Percentiles rank a stretch among this genome's conserved stretches.
Evolutionary conservation across 352 stramenopile species (phyloP).

Genomic region (Globisporangium ultimum): DNA sequence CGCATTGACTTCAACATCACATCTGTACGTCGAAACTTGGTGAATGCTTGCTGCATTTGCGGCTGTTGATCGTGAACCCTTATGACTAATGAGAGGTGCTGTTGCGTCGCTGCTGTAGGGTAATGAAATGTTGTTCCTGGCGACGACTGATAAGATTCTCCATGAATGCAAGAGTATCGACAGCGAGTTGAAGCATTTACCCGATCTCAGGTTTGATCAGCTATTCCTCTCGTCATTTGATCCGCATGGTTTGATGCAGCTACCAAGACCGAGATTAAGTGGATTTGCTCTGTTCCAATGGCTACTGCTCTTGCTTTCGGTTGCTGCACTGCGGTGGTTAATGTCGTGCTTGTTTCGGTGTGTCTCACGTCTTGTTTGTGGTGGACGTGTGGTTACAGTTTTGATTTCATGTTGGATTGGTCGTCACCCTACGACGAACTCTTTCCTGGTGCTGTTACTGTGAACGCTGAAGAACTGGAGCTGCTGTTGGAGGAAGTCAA

Average conservation of each 20-base stretch:
- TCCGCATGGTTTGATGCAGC: slow-evolving; percentile 15
- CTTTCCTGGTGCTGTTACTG: slow-evolving; percentile 34
- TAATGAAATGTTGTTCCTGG: slow-evolving; percentile 62
- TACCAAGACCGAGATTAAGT: slow-evolving; percentile 3
- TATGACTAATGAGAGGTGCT: neutral
- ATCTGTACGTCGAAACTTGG: slow-evolving; percentile 28
- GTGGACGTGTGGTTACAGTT: slow-evolving; percentile 24
- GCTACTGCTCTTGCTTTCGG: slow-evolving; percentile 1
- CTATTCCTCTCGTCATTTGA: slow-evolving; percentile 14
- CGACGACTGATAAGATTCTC: slow-evolving; percentile 59
- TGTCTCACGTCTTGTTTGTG: slow-evolving; percentile 12
- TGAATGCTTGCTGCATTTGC: neutral
- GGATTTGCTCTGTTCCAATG: slow-evolving; percentile 5
- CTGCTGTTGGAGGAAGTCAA: slow-evolving; percentile 61
- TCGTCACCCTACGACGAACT: slow-evolving; percentile 37
- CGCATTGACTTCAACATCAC: slow-evolving; percentile 71
- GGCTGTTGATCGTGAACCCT: slow-evolving; percentile 19
- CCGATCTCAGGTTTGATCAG: slow-evolving; percentile 54
- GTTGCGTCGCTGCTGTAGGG: slow-evolving; percentile 28
- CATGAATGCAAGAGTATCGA: slow-evolving; percentile 61
- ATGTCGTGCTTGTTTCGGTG: neutral
- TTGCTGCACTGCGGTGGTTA: slow-evolving; percentile 20
- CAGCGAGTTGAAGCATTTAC: slow-evolving; percentile 52
- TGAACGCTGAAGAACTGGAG: slow-evolving; percentile 50
- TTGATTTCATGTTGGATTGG: slow-evolving; percentile 69